Evolutionary conservation across 805 yeast species (phyloP), one percentile per base, ranked within the genome.

Genomic region (Ogataea salicorniae): DNA sequence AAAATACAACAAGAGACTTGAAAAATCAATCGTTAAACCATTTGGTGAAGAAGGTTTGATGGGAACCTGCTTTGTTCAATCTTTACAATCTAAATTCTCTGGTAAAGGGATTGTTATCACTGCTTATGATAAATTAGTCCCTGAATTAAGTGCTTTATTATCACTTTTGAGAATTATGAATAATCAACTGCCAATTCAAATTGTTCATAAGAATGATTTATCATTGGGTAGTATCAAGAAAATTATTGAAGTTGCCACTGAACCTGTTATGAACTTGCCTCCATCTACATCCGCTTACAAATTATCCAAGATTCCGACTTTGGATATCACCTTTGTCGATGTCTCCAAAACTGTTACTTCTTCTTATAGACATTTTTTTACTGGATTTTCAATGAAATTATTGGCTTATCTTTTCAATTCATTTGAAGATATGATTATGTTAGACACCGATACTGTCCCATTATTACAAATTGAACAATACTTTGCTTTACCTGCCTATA

Each of bases 51-150:
- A 48, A 8, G 36, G 41, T 3, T 38, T 42, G 4, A 22, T 37
- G 6, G 36, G 44, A n/a, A n/a, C 42, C 16, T 62, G 71, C 49
- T 53, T 63, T 46, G 45, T 68, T 20, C 64, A 64, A 43, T 54
- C 48, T 5, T 46, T 68, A 31, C 65, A 66, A 37, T 39, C 50
- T 5, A 51, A 61, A 34, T 50, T 67, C 35, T 62, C 63, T 14
- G 81, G 81, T 4, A 64, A 63, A 49, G 87, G 87, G 4, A 74
- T 80, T 22, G 84, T 79, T 1, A 59, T 81, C 5, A 74, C 83
- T 2, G 75, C 76, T 1, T 58, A 74, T 16, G 74, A 79, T 47
- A 60, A 61, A 15, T 72, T 76, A 48, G 65, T 69, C 15, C 66
- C 70, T 22, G 84, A 80, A 47, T 55, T 77, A 35, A 63, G 70